Evolutionary conservation across 441 rosid genomes (phyloP), one percentile per base, ranked within the genome.

Genomic region (Isatis lusitanica): DNA sequence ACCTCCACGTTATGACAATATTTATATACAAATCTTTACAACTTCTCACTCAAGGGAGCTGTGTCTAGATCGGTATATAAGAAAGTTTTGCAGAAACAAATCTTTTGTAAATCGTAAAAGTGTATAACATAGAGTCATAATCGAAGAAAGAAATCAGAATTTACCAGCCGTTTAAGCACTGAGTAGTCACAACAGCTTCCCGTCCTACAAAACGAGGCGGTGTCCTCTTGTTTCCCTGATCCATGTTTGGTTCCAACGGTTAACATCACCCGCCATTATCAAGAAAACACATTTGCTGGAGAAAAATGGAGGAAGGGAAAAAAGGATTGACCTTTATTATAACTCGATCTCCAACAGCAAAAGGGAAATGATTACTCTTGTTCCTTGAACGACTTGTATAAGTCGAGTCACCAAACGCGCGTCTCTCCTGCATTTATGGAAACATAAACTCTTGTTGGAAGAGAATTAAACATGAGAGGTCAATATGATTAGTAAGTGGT

Each of bases 91-190:
- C 51, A 50, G 33, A 15, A 7, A 31, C 28, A 24, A 61, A 51
- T 48, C 18, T 38, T 17, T 60, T 11, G 42, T 52, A 56, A 38
- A 43, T 7, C 18, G 40, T 44, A 4, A 36, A 10, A 30, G 26
- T 39, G 63, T 31, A 63, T 21, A 53, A 10, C 18, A 40, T 50
- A 9, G n/a, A 30, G 55, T 52, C 61, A 21, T 33, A 38, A 26
- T 4, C 52, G n/a, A 39, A 11, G 55, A 18, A 57, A 10, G 12
- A 44, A 44, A 68, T 9, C 18, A 71, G 59, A 52, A 1, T 43
- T 43, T 66, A 92, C 99, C 99, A 94, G 88, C 97, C 99, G 75
- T 94, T 92, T 78, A 94, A 85, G 90, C 99, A 94, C 69, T 94
- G 99, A 21, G 99, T 88, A 66, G 99, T 94, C 47, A 92, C 97